A percentile compares a stretch with the other conserved stretches of the same genome.
phyloP scores from a whole-genome alignment of 2,329 filamentous ascomycete genomes.

The Scytalidium lignicola region DNA sequence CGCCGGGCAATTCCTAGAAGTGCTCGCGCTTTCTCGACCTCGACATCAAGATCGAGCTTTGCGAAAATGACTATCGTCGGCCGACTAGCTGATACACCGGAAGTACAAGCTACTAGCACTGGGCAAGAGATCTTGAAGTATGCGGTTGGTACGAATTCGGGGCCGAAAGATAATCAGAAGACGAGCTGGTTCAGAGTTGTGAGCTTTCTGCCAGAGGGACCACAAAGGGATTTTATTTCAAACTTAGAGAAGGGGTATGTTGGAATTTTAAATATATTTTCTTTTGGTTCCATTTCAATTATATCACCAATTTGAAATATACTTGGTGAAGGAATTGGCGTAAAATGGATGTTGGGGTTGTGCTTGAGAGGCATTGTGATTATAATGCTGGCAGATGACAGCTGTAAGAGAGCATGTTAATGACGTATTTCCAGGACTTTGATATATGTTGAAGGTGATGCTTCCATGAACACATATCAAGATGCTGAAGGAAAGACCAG shows the following conservation, averaged over 20 bases:
- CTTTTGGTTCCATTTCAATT: no score
- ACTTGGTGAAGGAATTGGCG: no score
- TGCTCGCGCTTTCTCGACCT: slow-evolving; percentile 70
- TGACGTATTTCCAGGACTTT: slow-evolving; percentile 51
- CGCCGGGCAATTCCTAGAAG: slow-evolving; percentile 36
- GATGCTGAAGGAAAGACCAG: slow-evolving; percentile 65
- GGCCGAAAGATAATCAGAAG: slow-evolving; percentile 62
- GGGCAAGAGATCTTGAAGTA: slow-evolving; percentile 76
- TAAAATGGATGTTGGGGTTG: not conserved
- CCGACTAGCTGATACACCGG: slow-evolving; percentile 74
- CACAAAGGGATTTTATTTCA: slow-evolving; percentile 66
- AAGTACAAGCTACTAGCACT: slow-evolving; percentile 63
- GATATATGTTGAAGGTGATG: slow-evolving; percentile 81
- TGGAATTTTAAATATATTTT: not conserved
- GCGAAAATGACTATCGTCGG: slow-evolving; percentile 85
- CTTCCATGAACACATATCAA: slow-evolving; percentile 60
- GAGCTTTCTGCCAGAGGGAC: slow-evolving; percentile 64
- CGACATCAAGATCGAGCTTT: slow-evolving; percentile 51
- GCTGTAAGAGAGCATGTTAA: not conserved
- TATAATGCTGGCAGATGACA: no score
- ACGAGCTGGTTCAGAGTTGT: slow-evolving; percentile 83
- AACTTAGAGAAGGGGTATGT: slow-evolving; percentile 80
- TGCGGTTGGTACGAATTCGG: slow-evolving; percentile 64
- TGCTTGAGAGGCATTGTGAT: not conserved
- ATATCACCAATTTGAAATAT: no score